Base-by-base conservation (phyloP, 305 asterid genomes). In the Euphrasia arctica region DNA sequence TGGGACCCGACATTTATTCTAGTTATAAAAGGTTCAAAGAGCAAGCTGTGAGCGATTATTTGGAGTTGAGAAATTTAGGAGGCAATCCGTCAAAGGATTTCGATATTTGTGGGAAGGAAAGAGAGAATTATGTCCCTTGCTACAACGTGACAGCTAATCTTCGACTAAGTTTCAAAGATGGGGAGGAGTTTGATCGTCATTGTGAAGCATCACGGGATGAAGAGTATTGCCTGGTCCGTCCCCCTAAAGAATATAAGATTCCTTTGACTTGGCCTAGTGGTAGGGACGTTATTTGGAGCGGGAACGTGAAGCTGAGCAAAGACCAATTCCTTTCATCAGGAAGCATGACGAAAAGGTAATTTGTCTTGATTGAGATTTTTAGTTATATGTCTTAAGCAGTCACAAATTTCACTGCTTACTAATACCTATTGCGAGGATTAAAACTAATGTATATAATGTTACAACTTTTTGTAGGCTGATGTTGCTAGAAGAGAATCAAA, bases 301-400 rank as follows among this genome's bases (percentile, higher is more conserved):
- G 87, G 71, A 93, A 93, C 81, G 96, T 93, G 74, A 93, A 86
- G 84, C 78, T 93, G 68, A 82, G 95, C 72, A 90, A 90, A 81
- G 96, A 90, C 74, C 99, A 93, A 72, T 93, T 93, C 77, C 96
- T 93, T 77, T 90, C 99, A 58, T 93, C 99, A 0, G 97, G 99
- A 61, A 90, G 95, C 83, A 93, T 88, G 96, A 90, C 95, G 15
- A 93, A 93, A 81, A 82, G 99, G 99, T 88, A 78, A 34, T 47
- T 71, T 60, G 29, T 76, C 63, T 73, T 48, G 3, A 55, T 61
- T 66, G 45, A 39, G 45, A 10, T 8, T 54, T 69, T 58, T 54
- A 66, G 68, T 63, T 73, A 14, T 54, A 58, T 50, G 50, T 52
- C 22, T 36, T 54, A 57, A 27, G 63, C 50, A 10, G 39, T 62